phyloP scores from a whole-genome alignment of 805 yeast genomes.

The Cyberlindnera maritima region DNA sequence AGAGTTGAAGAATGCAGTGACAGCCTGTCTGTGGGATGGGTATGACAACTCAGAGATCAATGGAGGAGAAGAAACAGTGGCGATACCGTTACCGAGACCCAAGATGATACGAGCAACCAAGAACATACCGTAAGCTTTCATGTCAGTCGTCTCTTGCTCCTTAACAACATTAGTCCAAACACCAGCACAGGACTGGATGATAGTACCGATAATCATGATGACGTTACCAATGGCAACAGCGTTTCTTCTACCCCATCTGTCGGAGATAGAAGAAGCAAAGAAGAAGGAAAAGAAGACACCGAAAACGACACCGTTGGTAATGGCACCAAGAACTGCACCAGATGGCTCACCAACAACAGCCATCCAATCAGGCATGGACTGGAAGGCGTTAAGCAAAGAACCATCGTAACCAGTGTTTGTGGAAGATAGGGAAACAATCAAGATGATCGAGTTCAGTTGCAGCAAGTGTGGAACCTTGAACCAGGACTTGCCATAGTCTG shows the following conservation, averaged over 20 bases:
- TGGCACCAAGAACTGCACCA: slow-evolving; percentile 40
- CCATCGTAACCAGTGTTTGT: slow-evolving; percentile 50
- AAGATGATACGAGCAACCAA: slow-evolving; percentile 39
- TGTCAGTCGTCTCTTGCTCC: slow-evolving; percentile 3
- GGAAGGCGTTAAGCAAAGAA: slow-evolving; percentile 49
- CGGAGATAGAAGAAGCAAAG: slow-evolving; percentile 31
- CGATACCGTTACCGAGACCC: slow-evolving; percentile 46
- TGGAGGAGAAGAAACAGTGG: slow-evolving; percentile 47
- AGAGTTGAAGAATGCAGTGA: slow-evolving; percentile 47
- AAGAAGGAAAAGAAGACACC: slow-evolving; percentile 36
- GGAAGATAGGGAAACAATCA: slow-evolving; percentile 43
- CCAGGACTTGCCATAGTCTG: slow-evolving; percentile 32
- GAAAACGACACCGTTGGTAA: slow-evolving; percentile 40
- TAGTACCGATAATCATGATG: slow-evolving; percentile 26
- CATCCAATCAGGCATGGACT: slow-evolving; percentile 42
- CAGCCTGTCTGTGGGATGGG: slow-evolving; percentile 41
- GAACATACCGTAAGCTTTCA: slow-evolving; percentile 26
- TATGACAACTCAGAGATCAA: slow-evolving; percentile 50
- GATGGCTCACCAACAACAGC: slow-evolving; percentile 37
- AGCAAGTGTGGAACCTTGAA: slow-evolving; percentile 36
- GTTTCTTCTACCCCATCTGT: slow-evolving; percentile 41
- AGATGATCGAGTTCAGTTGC: slow-evolving; percentile 35
- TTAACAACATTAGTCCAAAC: slow-evolving; percentile 13
- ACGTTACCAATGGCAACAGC: slow-evolving; percentile 26
- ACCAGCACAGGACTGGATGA: slow-evolving; percentile 31